Conservation (phyloP, 768 basidiomycete genomes). For the Hemileccinum impolitum region DNA sequence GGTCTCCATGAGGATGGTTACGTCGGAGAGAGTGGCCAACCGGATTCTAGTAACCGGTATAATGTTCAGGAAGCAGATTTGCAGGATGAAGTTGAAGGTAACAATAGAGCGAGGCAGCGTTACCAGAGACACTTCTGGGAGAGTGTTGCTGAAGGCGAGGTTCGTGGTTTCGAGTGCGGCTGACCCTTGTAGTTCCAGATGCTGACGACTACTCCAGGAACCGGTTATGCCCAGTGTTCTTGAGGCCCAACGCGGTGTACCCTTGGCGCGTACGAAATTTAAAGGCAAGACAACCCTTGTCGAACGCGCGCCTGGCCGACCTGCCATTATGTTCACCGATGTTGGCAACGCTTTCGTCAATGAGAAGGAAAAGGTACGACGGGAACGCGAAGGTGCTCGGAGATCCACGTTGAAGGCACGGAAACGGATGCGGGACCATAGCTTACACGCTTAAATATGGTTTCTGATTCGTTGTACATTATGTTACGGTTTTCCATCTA, state of each 20-base stretch:
- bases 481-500: background rate
- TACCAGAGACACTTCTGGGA: constrained; percentile 81
- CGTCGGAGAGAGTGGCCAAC: background rate
- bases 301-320: constrained; percentile 42
- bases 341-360: constrained; percentile 71
- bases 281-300: constrained; percentile 39
- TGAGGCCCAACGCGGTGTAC: constrained; percentile 43
- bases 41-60: constrained; percentile 27
- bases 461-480: background rate
- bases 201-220: constrained; percentile 40
- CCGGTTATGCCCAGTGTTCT: constrained; percentile 58
- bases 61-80: constrained; percentile 61
- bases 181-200: background rate
- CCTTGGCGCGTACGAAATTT: constrained; percentile 36
- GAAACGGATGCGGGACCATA: constrained; percentile 25
- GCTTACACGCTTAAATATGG: constrained; percentile 4
- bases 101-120: constrained; percentile 54
- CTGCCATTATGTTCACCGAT: constrained; percentile 66
- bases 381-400: constrained; percentile 49
- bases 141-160: constrained; percentile 66
- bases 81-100: constrained; percentile 53
- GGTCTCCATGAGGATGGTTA: constrained; percentile 5
- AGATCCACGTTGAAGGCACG: constrained; percentile 36
- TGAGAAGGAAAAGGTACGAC: constrained; percentile 46
- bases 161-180: constrained; percentile 29